Evolutionary conservation across 352 stramenopile genomes (phyloP), one percentile per base, ranked within the genome.

Genomic region (Proteromonas lacertae): DNA sequence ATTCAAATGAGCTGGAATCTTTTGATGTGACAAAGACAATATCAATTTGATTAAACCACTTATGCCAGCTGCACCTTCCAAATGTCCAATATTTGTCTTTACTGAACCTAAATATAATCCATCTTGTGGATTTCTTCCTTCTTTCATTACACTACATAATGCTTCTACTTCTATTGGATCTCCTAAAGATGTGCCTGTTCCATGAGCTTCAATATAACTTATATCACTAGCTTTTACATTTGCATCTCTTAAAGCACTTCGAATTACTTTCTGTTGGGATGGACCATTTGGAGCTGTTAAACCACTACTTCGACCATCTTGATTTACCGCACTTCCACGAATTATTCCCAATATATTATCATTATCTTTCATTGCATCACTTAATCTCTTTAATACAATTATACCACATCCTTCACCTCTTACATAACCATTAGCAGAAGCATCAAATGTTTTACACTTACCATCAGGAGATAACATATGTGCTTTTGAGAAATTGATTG

Each of bases 1-100:
- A 37, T 61, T 42, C 10, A 55, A 24, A 33, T 50, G 58, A 4
- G 37, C 42, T 8, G 48, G 48, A 7, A 41, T 43, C 12, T 40
- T 28, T 1, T 42, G 29, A 21, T 51, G 35, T 14, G 25, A 12
- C 13, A 60, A 35, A 14, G 55, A 29, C 25, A 60, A 36, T 18
- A 49, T 43, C 14, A 38, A 35, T 44, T 58, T 55, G 25, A 60
- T 43, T 16, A 60, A 32, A 14, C 51, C 47, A 1, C 43, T 44
- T 33, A 59, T 48, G 13, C 51, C 53, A 2, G 53, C 51, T 13
- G 51, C 51, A 6, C 40, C 42, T 32, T 60, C 51, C 16, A 59
- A 40, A 25, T 60, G 53, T 23, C 53, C 53, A 28, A 61, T 51
- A 42, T 61, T 61, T 26, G 23, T 51, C 39, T 61, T 61, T 14